phyloP scores from a whole-genome alignment of 805 yeast genomes.

The Yarrowia yakushimensis region DNA sequence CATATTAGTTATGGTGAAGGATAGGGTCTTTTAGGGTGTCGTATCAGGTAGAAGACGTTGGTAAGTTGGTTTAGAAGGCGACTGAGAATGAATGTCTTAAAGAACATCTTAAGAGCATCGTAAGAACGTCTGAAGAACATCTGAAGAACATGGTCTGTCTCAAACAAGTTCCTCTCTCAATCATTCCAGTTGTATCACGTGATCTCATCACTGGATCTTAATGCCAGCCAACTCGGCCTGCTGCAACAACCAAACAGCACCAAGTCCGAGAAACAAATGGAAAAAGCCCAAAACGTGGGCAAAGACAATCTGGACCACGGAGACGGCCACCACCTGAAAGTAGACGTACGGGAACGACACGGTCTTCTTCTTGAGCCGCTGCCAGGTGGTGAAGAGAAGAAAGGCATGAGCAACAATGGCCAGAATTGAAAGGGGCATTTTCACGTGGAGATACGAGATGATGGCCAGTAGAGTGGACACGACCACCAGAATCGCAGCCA shows the following conservation, averaged over 20 bases:
- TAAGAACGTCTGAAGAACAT: no score
- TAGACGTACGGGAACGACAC: neutral
- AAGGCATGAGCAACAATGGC: neutral
- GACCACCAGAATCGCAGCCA: neutral
- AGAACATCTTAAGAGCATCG: no score
- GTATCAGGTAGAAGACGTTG: no score
- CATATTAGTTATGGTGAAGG: no score
- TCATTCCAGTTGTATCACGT: neutral
- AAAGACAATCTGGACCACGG: conserved; percentile 1
- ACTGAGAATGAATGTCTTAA: no score
- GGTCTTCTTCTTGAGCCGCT: neutral
- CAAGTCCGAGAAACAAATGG: neutral
- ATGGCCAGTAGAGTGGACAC: neutral
- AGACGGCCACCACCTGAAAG: neutral
- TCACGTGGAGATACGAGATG: neutral
- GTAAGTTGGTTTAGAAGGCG: no score
- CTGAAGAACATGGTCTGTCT: no score
- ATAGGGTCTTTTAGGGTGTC: no score
- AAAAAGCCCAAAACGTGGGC: neutral
- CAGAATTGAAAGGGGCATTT: neutral
- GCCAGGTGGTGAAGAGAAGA: neutral
- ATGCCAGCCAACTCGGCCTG: neutral
- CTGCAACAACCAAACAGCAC: neutral
- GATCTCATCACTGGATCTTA: neutral
- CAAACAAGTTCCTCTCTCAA: neutral